A percentile compares a stretch with the other conserved stretches of the same genome.
Conservation (phyloP, 768 basidiomycete species). For the Terana coerulea region DNA sequence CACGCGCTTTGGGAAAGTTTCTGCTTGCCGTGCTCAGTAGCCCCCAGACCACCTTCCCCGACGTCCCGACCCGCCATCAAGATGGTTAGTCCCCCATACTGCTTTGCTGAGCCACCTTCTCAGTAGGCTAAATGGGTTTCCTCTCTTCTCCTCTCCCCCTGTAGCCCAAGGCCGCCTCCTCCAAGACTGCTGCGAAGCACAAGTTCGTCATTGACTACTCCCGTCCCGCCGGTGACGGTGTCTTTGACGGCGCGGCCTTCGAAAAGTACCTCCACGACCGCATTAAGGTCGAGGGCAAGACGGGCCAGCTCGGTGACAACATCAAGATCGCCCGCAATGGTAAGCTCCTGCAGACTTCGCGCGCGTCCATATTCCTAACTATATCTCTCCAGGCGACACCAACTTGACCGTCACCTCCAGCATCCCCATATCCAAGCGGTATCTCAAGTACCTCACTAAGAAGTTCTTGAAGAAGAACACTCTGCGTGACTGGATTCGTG, state of each 20-base stretch:
- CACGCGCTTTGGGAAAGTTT: conserved; percentile 10
- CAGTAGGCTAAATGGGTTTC: conserved; percentile 71
- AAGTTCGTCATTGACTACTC: conserved; percentile 88
- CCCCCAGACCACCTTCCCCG: conserved; percentile 27
- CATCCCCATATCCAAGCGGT: conserved; percentile 93
- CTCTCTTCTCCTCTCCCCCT: conserved; percentile 26
- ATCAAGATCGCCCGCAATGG: conserved; percentile 87
- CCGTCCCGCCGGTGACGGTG: conserved; percentile 64
- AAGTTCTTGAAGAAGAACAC: conserved; percentile 98
- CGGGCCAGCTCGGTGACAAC: conserved; percentile 86
- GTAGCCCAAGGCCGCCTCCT: conserved; percentile 58
- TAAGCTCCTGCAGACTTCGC: conserved; percentile 34
- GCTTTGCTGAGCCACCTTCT: conserved; percentile 92
- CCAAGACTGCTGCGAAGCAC: conserved; percentile 58
- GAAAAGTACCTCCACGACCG: conserved; percentile 93
- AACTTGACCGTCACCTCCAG: conserved; percentile 83
- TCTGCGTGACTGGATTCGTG: conserved; percentile 96
- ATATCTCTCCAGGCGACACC: conserved; percentile 50
- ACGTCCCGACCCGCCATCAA: conserved; percentile 30
- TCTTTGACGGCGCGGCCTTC: conserved; percentile 61
- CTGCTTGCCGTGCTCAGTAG: conserved; percentile 14
- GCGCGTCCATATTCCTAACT: neutral
- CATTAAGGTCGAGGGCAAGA: conserved; percentile 90
- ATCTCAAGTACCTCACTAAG: conserved; percentile 98
- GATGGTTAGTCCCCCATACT: conserved; percentile 72